Conservation (phyloP, 495 filamentous ascomycete species). For the Penicillium pancosmium region DNA sequence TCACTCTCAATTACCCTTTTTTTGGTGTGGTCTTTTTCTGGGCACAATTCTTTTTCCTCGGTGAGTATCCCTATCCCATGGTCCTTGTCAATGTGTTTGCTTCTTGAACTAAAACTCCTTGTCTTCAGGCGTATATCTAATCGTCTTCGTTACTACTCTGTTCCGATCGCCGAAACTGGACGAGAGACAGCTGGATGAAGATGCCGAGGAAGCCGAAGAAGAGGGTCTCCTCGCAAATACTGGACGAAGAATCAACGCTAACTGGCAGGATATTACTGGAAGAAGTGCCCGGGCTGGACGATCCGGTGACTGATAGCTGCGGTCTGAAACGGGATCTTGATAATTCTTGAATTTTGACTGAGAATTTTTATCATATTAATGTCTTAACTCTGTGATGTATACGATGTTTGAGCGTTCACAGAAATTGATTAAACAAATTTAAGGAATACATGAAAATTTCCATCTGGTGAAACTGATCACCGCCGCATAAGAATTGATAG, state of each 20-base stretch:
- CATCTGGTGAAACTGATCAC: not conserved
- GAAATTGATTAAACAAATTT: slow-evolving; percentile 1
- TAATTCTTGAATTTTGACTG: not conserved
- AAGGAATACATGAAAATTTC: not conserved
- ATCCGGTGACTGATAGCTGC: not conserved
- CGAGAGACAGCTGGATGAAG: slow-evolving; percentile 75
- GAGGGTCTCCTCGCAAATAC: slow-evolving; percentile 86
- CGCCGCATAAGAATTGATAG: not conserved
- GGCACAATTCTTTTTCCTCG: slow-evolving; percentile 91
- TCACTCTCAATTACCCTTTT: slow-evolving; percentile 94
- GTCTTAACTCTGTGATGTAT: not conserved
- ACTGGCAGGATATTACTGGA: slow-evolving; percentile 84
- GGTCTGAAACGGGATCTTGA: not conserved
- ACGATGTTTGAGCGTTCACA: not conserved
- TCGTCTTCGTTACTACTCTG: slow-evolving; percentile 73
- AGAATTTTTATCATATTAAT: not conserved
- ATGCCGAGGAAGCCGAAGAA: slow-evolving; percentile 92
- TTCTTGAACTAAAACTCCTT: slow-evolving; percentile 3
- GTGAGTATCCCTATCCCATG: slow-evolving; percentile 34
- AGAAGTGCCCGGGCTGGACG: slow-evolving; percentile 30
- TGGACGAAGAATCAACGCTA: slow-evolving; percentile 76
- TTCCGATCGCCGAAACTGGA: slow-evolving; percentile 80
- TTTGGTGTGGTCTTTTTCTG: slow-evolving; percentile 94
- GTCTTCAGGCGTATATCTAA: slow-evolving; percentile 66
- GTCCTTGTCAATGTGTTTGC: not conserved